Evolutionary conservation across 2,329 filamentous ascomycete species (phyloP), one percentile per base, ranked within the genome.

Genomic region (Tolypocladium nubicola): DNA sequence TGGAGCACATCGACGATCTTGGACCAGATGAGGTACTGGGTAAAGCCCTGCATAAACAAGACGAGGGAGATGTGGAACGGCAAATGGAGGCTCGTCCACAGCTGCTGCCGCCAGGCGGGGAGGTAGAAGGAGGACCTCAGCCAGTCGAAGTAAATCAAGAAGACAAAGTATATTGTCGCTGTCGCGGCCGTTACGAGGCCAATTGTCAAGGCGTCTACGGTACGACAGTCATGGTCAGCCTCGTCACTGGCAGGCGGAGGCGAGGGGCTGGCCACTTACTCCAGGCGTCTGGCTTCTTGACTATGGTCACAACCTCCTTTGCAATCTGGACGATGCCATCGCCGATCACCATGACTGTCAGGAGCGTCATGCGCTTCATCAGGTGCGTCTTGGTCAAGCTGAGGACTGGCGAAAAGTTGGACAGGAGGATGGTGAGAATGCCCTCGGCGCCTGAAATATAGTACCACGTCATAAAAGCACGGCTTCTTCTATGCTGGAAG

Each of bases 341-440:
- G 16, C 85, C 84, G 58, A 87, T 78, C 57, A 88, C 83, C 59
- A 87, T 85, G 53, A 87, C 74, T 0, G 84, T 87, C 57, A 87
- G 72, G 2, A 86, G 73, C 14, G 78, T 80, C 77, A 87, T 80
- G 11, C 85, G 77, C 63, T 84, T 81, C 64, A 84, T 83, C 56
- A 87, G 67, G 65, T 86, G 82, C 0, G 82, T 87, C 57, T 79
- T 75, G 59, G 82, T 78, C 64, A 87, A 84, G 56, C 80, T 82
- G 49, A 87, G 74, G 54, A 81, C 77, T 4, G 78, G 73, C 66
- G 77, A 85, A 30, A 74, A 68, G 53, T 76, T 78, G 11, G 84
- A 84, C 5, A 84, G 70, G 5, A 68, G 68, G 39, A 87, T 75
- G 4, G 79, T 76, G 6, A 75, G 63, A 21, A 79, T 61, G 21